Conservation (phyloP, 257 asterid genomes). For the Primulina huaijiensis region DNA sequence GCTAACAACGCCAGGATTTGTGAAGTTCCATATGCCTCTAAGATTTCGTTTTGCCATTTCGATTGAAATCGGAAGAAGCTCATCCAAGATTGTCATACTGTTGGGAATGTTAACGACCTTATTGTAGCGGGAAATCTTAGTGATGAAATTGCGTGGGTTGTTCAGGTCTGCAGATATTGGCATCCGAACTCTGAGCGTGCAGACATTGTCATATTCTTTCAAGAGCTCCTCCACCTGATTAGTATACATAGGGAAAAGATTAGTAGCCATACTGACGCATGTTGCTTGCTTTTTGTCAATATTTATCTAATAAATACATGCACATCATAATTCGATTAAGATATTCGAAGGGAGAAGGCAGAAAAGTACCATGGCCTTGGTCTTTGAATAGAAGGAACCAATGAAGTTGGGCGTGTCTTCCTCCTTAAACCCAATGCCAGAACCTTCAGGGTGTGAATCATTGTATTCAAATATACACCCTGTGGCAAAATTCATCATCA, state of each 20-base stretch:
- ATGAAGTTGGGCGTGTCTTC: slow-evolving; percentile 55
- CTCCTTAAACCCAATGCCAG: slow-evolving; percentile 64
- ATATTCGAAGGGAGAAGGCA: background rate
- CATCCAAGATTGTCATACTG: slow-evolving; percentile 60
- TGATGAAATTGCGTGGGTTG: slow-evolving; percentile 59
- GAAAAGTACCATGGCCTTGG: slow-evolving; percentile 59
- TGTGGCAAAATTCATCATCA: slow-evolving; percentile 56
- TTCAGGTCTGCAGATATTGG: slow-evolving; percentile 50
- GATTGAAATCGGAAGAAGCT: slow-evolving; percentile 51
- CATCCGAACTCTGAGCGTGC: slow-evolving; percentile 58
- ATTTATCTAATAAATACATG: background rate
- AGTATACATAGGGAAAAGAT: slow-evolving; percentile 5
- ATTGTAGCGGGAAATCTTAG: slow-evolving; percentile 44
- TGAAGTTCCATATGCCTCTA: slow-evolving; percentile 53
- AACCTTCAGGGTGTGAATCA: slow-evolving; percentile 52
- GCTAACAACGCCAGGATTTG: slow-evolving; percentile 55
- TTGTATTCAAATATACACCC: slow-evolving; percentile 68
- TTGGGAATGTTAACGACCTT: slow-evolving; percentile 61
- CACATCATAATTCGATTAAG: background rate
- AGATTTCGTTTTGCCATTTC: slow-evolving; percentile 57
- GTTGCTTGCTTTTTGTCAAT: background rate
- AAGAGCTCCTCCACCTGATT: slow-evolving; percentile 56
- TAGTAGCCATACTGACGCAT: slow-evolving; percentile 6
- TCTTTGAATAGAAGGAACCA: slow-evolving; percentile 64
- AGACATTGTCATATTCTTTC: slow-evolving; percentile 51